Percentiles rank a stretch among this genome's conserved stretches.
Evolutionary conservation across 169 alveolate genomes (phyloP).

Genomic region (Fabrea salina): DNA sequence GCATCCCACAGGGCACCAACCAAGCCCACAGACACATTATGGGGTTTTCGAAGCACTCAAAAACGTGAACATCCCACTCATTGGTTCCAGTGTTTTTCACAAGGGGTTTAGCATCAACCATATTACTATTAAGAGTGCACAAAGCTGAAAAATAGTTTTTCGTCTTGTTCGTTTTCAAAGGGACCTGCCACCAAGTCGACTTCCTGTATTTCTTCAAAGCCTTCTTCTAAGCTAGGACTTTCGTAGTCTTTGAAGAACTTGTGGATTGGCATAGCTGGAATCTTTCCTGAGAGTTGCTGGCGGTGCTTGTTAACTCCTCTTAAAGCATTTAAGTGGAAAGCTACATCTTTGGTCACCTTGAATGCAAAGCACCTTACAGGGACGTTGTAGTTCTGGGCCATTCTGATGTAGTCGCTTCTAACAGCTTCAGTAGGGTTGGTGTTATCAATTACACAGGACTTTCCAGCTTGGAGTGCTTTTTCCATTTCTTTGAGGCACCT

Average conservation of each 20-base stretch:
- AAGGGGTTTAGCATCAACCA: too few species aligned
- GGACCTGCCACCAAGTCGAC: constrained; percentile 72
- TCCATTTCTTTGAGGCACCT: constrained; percentile 59
- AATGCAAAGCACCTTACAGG: constrained; percentile 60
- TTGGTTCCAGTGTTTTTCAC: too few species aligned
- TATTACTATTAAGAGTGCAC: constrained; percentile 24
- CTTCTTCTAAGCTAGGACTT: constrained; percentile 58
- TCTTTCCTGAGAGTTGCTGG: constrained; percentile 61
- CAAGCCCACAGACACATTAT: background rate
- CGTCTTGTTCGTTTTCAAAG: constrained; percentile 62
- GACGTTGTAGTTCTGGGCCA: constrained; percentile 56
- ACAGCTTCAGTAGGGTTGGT: constrained; percentile 61
- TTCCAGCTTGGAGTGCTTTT: constrained; percentile 49
- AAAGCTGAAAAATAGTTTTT: constrained; percentile 50
- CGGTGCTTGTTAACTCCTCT: constrained; percentile 60
- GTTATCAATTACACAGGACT: constrained; percentile 71
- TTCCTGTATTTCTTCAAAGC: constrained; percentile 58
- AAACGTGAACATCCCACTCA: constrained; percentile 2
- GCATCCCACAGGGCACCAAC: constrained; percentile 7
- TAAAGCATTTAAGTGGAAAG: constrained; percentile 61
- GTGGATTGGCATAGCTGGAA: constrained; percentile 66
- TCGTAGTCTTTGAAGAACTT: constrained; percentile 61
- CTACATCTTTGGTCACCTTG: constrained; percentile 55
- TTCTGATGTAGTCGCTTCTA: constrained; percentile 50
- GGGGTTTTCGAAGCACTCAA: background rate